Evolutionary conservation across 805 yeast species (phyloP).

Genomic region (Candida ovalis): DNA sequence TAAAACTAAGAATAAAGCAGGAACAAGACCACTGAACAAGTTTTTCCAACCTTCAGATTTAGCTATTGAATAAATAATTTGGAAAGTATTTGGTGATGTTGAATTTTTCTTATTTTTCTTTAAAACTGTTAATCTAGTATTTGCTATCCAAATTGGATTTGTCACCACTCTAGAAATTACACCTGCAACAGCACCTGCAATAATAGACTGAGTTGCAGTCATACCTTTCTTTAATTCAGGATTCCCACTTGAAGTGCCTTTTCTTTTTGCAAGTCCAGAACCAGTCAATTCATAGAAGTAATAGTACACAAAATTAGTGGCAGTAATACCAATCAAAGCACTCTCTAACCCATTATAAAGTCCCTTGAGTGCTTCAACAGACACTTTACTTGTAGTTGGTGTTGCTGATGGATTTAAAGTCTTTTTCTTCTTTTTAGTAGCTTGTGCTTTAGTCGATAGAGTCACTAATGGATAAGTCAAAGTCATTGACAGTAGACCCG

Average conservation of each 20-base stretch:
- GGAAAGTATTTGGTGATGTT: constrained; percentile 42
- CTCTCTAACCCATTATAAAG: constrained; percentile 84
- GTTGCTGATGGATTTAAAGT: constrained; percentile 12
- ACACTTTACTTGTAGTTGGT: neutral
- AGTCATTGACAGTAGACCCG: constrained; percentile 83
- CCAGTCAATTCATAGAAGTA: constrained; percentile 78
- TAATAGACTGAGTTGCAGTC: constrained; percentile 62
- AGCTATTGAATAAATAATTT: constrained; percentile 57
- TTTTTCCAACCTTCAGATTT: constrained; percentile 68
- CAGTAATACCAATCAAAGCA: constrained; percentile 79
- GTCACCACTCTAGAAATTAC: constrained; percentile 76
- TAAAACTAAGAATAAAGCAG: constrained; percentile 79
- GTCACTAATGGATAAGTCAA: constrained; percentile 90
- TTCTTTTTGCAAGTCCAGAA: constrained; percentile 1
- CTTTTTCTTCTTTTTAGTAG: constrained; percentile 35
- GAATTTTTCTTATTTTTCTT: constrained; percentile 16
- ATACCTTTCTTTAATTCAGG: constrained; percentile 32
- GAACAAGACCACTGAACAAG: constrained; percentile 80
- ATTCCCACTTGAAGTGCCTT: neutral
- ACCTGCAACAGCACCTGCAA: constrained; percentile 85
- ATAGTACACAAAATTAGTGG: constrained; percentile 86
- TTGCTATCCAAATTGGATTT: constrained; percentile 94
- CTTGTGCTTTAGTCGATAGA: constrained; percentile 83
- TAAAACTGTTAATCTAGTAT: constrained; percentile 78
- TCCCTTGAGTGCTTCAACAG: constrained; percentile 58